Evolutionary conservation across 2,329 filamentous ascomycete species (phyloP), one percentile per base, ranked within the genome.

Genomic region (Diaporthe destruens): DNA sequence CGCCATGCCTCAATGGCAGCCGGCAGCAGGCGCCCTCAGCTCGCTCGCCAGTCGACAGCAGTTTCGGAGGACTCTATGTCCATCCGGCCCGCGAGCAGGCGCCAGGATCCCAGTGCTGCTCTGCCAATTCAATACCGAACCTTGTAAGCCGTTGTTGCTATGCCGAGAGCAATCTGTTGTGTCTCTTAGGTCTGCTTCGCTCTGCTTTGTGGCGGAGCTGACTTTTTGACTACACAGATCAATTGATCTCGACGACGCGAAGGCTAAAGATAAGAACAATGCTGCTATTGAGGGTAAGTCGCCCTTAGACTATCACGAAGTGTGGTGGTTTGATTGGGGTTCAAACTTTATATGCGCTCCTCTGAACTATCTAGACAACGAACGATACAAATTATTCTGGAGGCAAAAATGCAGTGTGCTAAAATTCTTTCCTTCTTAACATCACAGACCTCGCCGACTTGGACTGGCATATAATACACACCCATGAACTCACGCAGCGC

Each of bases 381-480:
- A 32, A n/a, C n/a, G n/a, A n/a, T 23, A 12, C 34, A 1, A 2
- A 14, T 20, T 23, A n/a, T n/a, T n/a, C 9, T 29, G 36, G 23
- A 20, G 8, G 2, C 20, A n/a, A 47, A 47, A 20, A 18, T 20
- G 20, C 20, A 25, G 14, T 54, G 54, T 36, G 3, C 75, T 79
- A 53, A 81, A 69, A 61, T 56, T 20, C 29, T 12, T 54, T 23
- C 14, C 8, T 44, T 47, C 42, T 51, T 20, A 0, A 67, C 3
- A 7, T n/a, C 8, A 25, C 34, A 90, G 89, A 91, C 75, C 86
- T 92, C 69, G 88, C 86, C 66, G 85, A 87, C 72, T 84, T 94
- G 65, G 90, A 93, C 77, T 93, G 92, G 90, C 92, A 94, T 79
- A 89, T 83, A 0, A 82, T 93, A 14, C 80, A 88, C 0, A 77